Evolutionary conservation across 495 filamentous ascomycete genomes (phyloP).

Genomic region (Articulospora tetracladia): DNA sequence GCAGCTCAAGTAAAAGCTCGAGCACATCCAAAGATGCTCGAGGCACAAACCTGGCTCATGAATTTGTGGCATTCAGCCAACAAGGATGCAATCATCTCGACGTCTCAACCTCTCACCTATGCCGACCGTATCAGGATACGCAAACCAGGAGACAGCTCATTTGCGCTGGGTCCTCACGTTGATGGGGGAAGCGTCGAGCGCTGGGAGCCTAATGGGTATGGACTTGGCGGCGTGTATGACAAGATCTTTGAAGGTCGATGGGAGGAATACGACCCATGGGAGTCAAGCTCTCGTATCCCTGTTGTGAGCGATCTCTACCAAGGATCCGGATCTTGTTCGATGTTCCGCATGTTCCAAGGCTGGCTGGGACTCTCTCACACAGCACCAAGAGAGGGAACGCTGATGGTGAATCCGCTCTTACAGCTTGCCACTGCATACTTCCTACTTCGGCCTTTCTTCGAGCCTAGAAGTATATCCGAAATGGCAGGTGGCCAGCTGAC

Average conservation of each 20-base stretch:
- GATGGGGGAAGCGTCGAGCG: constrained; percentile 83
- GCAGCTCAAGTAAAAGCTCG: constrained; percentile 70
- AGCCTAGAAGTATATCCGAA: constrained; percentile 42
- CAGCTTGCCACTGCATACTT: constrained; percentile 72
- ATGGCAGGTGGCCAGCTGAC: constrained; percentile 29
- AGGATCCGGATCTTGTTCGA: constrained; percentile 75
- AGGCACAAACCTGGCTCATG: constrained; percentile 69
- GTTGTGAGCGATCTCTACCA: constrained; percentile 77
- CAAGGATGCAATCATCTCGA: constrained; percentile 54
- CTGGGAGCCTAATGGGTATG: constrained; percentile 81
- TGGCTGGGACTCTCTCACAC: constrained; percentile 79
- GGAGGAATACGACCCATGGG: constrained; percentile 81
- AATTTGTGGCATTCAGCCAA: constrained; percentile 67
- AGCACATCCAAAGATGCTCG: constrained; percentile 64
- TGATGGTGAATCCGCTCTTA: constrained; percentile 80
- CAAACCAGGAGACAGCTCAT: constrained; percentile 68
- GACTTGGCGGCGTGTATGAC: constrained; percentile 63
- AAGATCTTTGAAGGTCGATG: constrained; percentile 70
- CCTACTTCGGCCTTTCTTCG: constrained; percentile 83
- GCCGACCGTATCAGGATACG: constrained; percentile 81
- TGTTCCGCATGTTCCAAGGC: constrained; percentile 86
- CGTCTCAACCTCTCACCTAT: constrained; percentile 63
- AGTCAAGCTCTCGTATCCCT: constrained; percentile 61
- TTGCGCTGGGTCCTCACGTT: constrained; percentile 81
- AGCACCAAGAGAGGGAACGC: constrained; percentile 69